Base-by-base conservation (phyloP, 2,329 filamentous ascomycete species). In the Phoma herbarum region DNA sequence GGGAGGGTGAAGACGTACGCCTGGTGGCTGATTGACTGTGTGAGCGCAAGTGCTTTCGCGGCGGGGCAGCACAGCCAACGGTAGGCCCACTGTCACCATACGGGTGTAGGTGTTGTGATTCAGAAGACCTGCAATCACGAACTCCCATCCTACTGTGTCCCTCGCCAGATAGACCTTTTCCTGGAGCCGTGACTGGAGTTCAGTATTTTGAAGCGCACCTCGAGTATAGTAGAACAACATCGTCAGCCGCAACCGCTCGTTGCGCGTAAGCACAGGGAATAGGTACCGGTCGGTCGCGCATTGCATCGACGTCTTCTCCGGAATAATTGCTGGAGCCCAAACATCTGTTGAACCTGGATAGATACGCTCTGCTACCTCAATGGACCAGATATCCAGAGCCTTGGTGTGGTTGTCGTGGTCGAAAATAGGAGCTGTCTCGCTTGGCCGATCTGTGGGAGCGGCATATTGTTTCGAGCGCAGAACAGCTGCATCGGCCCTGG, bases 41-140 rank as follows among this genome's bases (percentile, higher is more conserved):
- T 83, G 81, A 0, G 80, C 75, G 63, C 81, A 83, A 0, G 78
- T 74, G 11, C 75, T 80, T 60, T 83, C 81, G 8, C 80, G 76
- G 5, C 81, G 78, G 0, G 81, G 81, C 3, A 83, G 60, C 9
- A 80, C 71, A 16, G 74, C 78, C 0, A 82, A 63, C 0, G 78
- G 73, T 4, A 82, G 66, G 2, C 79, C 79, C 1, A 77, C 72
- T 0, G 80, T 78, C 2, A 76, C 80, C 23, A 82, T 57, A 14
- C 81, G 77, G 4, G 76, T 79, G 61, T 78, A 82, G 29, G 77
- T 73, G 44, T 81, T 76, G 58, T 79, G 71, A 25, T 80, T 77
- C 4, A 82, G 69, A 3, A 82, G 64, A 2, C 81, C 81, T 6
- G 81, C 71, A 18, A 82, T 77, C n/a, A 75, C 80, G 52, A 76